Evolutionary conservation across 2,329 filamentous ascomycete genomes (phyloP).

Genomic region (Aspergillus sp.): DNA sequence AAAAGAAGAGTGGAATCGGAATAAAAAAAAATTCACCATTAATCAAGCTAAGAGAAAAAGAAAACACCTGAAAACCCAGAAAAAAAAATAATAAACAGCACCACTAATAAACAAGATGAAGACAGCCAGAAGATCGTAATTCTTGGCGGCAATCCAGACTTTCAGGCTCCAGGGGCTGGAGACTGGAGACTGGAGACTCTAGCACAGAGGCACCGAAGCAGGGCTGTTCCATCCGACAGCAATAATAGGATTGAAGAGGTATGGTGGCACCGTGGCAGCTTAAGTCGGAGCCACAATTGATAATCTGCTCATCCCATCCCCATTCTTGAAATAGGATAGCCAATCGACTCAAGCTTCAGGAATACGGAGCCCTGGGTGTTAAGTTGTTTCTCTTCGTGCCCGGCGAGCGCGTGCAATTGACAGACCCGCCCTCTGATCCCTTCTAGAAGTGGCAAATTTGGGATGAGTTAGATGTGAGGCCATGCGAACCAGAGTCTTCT

Average conservation of each 20-base stretch:
- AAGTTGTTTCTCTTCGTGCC: slow-evolving; percentile 4
- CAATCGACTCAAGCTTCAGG: slow-evolving; percentile 1
- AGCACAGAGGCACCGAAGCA: too few species aligned
- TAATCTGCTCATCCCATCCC: neutral
- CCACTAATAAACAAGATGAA: slow-evolving; percentile 1
- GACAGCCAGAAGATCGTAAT: slow-evolving; percentile 11
- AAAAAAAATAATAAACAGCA: slow-evolving; percentile 1
- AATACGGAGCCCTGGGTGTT: neutral
- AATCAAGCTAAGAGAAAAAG: neutral
- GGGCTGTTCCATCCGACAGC: neutral
- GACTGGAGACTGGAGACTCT: neutral
- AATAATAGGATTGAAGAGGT: neutral
- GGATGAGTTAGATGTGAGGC: slow-evolving; percentile 14
- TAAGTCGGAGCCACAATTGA: neutral
- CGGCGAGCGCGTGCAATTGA: slow-evolving; percentile 15
- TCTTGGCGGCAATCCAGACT: slow-evolving; percentile 3
- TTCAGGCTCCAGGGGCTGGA: neutral
- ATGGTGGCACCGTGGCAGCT: neutral
- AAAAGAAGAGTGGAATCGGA: slow-evolving; percentile 1
- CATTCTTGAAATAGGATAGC: slow-evolving; percentile 4
- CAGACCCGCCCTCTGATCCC: slow-evolving; percentile 20
- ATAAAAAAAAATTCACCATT: neutral
- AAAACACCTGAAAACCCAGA: neutral
- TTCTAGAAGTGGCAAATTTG: slow-evolving; percentile 22
- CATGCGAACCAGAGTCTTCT: slow-evolving; percentile 16